Evolutionary conservation across 1,139 yeast species (phyloP).

Genomic region (Protomyces macrosporus): DNA sequence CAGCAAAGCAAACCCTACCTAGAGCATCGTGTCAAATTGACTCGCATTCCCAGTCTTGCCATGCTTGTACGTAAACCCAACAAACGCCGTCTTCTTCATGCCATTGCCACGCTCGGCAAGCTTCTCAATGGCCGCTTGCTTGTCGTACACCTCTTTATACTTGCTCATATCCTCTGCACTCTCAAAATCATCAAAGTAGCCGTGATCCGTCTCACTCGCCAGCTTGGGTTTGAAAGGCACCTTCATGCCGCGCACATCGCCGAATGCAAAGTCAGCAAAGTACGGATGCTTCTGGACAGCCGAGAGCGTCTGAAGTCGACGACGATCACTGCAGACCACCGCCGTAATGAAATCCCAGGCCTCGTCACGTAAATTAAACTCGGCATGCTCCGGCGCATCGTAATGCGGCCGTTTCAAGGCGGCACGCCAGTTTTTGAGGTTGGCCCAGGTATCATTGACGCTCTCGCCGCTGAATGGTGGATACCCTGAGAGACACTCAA

Average conservation of each 20-base stretch:
- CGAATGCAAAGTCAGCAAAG: conserved; percentile 80
- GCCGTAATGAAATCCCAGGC: conserved; percentile 85
- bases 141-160: conserved; percentile 91
- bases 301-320: conserved; percentile 68
- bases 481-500: conserved; percentile 87
- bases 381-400: conserved; percentile 27
- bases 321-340: conserved; percentile 71
- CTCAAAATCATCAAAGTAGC: conserved; percentile 95
- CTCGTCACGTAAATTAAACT: conserved; percentile 50
- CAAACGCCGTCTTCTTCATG: conserved; percentile 64
- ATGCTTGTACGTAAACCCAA: conserved; percentile 95
- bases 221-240: conserved; percentile 97
- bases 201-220: conserved; percentile 96
- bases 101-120: conserved; percentile 57
- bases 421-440: conserved; percentile 87
- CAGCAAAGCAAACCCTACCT: neutral
- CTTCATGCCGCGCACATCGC: conserved; percentile 43
- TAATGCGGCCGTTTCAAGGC: conserved; percentile 81
- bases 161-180: conserved; percentile 97
- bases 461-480: conserved; percentile 95
- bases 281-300: conserved; percentile 77
- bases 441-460: conserved; percentile 90
- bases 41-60: conserved; percentile 18
- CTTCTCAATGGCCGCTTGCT: conserved; percentile 77
- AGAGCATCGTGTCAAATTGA: neutral